Evolutionary conservation across 176 grass and related monocot genomes (phyloP).

Genomic region (Thalia dealbata): DNA sequence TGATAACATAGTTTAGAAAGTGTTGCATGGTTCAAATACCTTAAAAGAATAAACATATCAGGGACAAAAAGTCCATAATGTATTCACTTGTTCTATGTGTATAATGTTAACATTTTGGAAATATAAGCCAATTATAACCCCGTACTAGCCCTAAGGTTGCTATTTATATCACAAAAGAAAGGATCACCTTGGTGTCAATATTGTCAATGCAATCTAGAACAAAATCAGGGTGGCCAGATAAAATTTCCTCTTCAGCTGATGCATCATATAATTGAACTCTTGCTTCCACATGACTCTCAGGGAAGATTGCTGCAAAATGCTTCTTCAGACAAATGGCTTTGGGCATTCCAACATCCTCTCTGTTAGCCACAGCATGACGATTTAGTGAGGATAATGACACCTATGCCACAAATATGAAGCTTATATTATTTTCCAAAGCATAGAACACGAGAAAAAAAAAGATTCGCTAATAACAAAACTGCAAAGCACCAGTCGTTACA

Average conservation of each 20-base stretch:
- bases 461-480: background rate
- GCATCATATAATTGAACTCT: conserved; percentile 78
- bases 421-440: conserved; percentile 30
- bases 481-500: background rate
- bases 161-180: conserved; percentile 2
- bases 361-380: conserved; percentile 89
- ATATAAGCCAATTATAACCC: background rate
- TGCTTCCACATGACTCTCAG: conserved; percentile 82
- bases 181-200: conserved; percentile 83
- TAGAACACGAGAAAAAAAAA: background rate
- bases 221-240: conserved; percentile 86
- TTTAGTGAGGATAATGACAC: conserved; percentile 92
- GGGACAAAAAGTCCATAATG: too few species aligned
- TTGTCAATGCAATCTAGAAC: conserved; percentile 99
- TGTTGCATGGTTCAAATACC: too few species aligned
- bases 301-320: conserved; percentile 85
- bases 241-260: conserved; percentile 71
- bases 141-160: background rate
- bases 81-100: background rate
- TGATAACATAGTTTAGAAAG: background rate
- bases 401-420: conserved; percentile 55
- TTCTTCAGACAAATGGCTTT: conserved; percentile 85
- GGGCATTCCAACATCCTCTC: conserved; percentile 84
- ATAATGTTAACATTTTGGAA: background rate
- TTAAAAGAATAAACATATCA: too few species aligned